These are phyloP conservation scores for Brasilioporus rufonigricans DNA, from an alignment of 768 basidiomycete species.

Conservation along the genomic window DNA sequence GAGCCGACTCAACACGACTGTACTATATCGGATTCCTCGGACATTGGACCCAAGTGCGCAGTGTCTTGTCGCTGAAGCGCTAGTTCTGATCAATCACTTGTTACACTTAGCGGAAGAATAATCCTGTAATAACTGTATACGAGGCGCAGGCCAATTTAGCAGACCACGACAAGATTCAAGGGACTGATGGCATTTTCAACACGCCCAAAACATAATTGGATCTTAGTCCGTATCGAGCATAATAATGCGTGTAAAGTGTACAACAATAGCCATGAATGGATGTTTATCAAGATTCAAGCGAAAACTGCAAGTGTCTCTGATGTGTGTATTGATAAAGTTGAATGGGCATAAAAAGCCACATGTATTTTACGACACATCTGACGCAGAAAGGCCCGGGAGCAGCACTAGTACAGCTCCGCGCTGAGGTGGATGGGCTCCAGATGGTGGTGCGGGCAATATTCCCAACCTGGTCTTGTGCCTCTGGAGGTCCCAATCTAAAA, in stretches of 20 bases:
- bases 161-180: slow-evolving; percentile 84
- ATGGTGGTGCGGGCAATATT: slow-evolving; percentile 1
- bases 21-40: slow-evolving; percentile 89
- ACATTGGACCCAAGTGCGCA: slow-evolving; percentile 69
- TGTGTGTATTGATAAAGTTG: too few species aligned
- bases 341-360: too few species aligned
- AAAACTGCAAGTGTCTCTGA: too few species aligned
- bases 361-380: slow-evolving; percentile 17
- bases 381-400: too few species aligned
- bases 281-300: too few species aligned
- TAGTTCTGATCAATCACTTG: not conserved
- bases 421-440: slow-evolving; percentile 22
- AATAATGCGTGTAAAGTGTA: too few species aligned
- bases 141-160: slow-evolving; percentile 85
- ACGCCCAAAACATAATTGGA: slow-evolving; percentile 43
- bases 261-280: too few species aligned
- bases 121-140: slow-evolving; percentile 83
- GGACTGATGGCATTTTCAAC: slow-evolving; percentile 62
- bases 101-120: slow-evolving; percentile 60
- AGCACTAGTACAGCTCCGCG: slow-evolving; percentile 18
- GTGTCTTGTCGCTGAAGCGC: not conserved
- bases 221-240: too few species aligned
- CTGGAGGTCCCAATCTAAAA: not conserved
- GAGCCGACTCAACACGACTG: slow-evolving; percentile 70
- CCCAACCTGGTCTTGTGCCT: not conserved